These are phyloP conservation scores for Syncephalastrum racemosum DNA, from an alignment of 371 early-diverging fungal genomes.

Conservation along the genomic window DNA sequence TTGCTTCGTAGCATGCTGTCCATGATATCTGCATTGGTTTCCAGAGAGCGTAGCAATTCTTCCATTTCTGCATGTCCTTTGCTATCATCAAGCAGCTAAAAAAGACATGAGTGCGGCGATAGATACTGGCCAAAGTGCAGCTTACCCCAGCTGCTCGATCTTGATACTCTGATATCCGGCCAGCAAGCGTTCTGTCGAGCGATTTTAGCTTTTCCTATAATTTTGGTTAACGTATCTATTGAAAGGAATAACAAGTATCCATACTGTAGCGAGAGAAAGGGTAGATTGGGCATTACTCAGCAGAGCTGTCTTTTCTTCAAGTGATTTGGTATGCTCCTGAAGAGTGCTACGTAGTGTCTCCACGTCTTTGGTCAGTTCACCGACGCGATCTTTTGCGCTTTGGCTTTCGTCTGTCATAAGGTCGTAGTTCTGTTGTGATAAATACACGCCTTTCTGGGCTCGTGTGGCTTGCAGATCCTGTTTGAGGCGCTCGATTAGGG, in stretches of 20 bases:
- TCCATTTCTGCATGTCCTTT: conserved; percentile 10
- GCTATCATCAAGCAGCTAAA: not conserved
- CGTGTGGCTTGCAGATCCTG: conserved; percentile 61
- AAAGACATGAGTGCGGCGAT: not conserved
- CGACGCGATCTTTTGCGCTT: conserved; percentile 46
- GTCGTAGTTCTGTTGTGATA: conserved; percentile 64
- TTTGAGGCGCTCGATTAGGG: conserved; percentile 72
- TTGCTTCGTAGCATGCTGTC: conserved; percentile 11
- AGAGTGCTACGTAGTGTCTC: conserved; percentile 17
- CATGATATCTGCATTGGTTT: conserved; percentile 13
- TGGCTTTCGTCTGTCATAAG: conserved; percentile 53
- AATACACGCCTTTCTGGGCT: conserved; percentile 75
- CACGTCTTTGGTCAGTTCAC: conserved; percentile 11
- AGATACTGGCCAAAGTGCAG: not conserved
- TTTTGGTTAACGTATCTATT: too few species aligned
- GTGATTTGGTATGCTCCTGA: conserved; percentile 38
- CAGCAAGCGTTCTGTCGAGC: not conserved
- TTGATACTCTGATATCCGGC: conserved; percentile 9
- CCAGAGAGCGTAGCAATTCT: conserved; percentile 11
- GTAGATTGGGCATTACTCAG: conserved; percentile 1
- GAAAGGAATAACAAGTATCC: too few species aligned
- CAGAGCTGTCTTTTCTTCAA: conserved; percentile 16
- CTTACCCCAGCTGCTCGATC: conserved; percentile 2
- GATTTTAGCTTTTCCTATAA: conserved; percentile 1
- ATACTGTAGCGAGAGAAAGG: not conserved